Base-by-base conservation (phyloP, 2,329 filamentous ascomycete genomes). In the Trichoderma gracile region DNA sequence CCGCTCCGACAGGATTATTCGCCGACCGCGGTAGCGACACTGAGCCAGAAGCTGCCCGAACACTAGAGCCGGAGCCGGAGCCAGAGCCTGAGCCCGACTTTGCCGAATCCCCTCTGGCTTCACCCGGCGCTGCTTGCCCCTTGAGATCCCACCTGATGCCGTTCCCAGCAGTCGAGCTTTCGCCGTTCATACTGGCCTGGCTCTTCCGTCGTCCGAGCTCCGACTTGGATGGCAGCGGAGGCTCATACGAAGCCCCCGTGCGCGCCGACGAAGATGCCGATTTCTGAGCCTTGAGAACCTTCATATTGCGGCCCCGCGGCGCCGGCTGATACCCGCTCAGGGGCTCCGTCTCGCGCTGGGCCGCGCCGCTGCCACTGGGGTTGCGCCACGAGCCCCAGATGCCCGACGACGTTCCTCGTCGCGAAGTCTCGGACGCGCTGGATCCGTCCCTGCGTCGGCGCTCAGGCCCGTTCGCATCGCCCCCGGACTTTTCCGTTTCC, bases 1-100 rank as follows among this genome's bases (percentile, higher is more conserved):
- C 94, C n/a, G 91, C 91, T 9, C 94, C 94, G 19, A 97, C 86
- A 0, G 95, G 94, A 73, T 61, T 61, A 21, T 98, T 98, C 38
- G 86, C 82, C 7, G 86, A 83, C 64, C 87, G 84, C 17, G 85
- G 79, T n/a, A 80, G 73, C 19, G 77, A 71, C 47, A 79, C 74
- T 43, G 75, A 64, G 14, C 38, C 19, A 8, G 65, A 66, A 15
- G 54, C 72, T 60, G 76, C 79, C 62, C 78, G 77, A 45, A 70
- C 68, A 5, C 64, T 40, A 9, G 63, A 61, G 15, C 30, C 15
- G 3, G 64, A 49, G 15, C 27, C 15, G 5, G 64, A 49, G 6
- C 64, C 27, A 14, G 63, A 61, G 15, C 30, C 15, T 2, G 64
- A 49, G 10, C 25, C 46, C 8, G 64, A n/a, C 54, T 64, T 63